Evolutionary conservation across 2,329 filamentous ascomycete genomes (phyloP).

Genomic region (Pseudogymnoascus pannorum): DNA sequence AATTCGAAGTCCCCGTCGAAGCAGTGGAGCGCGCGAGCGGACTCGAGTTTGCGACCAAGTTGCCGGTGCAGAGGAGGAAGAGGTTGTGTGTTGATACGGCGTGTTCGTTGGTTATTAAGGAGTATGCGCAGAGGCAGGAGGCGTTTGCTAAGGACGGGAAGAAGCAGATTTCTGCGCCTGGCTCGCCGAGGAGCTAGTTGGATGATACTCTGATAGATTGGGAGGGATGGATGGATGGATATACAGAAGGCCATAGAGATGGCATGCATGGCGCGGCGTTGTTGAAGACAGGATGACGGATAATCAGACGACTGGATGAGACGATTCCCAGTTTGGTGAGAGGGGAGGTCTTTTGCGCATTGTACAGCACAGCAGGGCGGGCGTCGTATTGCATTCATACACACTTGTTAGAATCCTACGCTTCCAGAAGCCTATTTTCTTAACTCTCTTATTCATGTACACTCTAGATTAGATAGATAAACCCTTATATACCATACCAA

Average conservation of each 20-base stretch:
- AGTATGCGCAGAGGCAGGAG: conserved; percentile 61
- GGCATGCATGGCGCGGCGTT: not conserved
- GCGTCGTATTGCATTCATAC: not conserved
- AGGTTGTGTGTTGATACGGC: conserved; percentile 78
- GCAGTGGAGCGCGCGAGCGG: conserved; percentile 87
- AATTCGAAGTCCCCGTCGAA: conserved; percentile 94
- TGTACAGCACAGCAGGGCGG: not conserved
- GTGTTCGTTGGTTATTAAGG: conserved; percentile 75
- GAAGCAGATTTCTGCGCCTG: conserved; percentile 15
- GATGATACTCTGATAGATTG: too few species aligned
- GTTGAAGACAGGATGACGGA: not conserved
- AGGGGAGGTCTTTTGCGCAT: not conserved
- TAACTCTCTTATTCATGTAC: not conserved
- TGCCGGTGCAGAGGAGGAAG: conserved; percentile 66
- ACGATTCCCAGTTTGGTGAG: not conserved
- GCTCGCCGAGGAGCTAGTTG: not conserved
- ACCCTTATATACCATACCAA: not conserved
- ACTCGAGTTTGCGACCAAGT: conserved; percentile 77
- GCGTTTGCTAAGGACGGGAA: conserved; percentile 34
- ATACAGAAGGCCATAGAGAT: not conserved
- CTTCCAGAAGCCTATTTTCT: not conserved
- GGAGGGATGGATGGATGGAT: conserved; percentile 7
- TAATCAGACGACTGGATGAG: not conserved
- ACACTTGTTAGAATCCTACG: not conserved
- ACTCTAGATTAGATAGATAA: not conserved